Percentiles rank a stretch among this genome's conserved stretches.
These are phyloP conservation scores for Arctium lappa DNA, from an alignment of 129 eudicot genomes.

Conservation along the genomic window DNA sequence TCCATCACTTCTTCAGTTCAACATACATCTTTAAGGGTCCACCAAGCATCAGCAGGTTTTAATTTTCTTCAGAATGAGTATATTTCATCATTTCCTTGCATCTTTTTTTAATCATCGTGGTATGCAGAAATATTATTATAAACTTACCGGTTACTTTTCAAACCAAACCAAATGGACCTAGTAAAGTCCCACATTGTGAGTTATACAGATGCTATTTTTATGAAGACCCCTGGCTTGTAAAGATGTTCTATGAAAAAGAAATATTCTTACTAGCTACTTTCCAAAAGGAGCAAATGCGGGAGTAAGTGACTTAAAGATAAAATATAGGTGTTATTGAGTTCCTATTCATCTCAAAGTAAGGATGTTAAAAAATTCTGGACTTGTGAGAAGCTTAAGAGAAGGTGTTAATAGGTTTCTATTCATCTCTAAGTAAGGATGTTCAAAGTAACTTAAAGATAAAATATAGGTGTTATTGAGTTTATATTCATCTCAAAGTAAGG, in stretches of 20 bases:
- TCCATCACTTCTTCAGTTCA: slow-evolving; percentile 72
- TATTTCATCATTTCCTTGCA: neutral
- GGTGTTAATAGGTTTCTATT: neutral
- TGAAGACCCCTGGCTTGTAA: neutral
- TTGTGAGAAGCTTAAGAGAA: neutral
- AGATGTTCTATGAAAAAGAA: neutral
- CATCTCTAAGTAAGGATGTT: neutral
- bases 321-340: neutral
- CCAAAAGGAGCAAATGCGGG: neutral
- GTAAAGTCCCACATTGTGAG: neutral
- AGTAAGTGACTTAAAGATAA: neutral
- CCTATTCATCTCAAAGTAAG: neutral
- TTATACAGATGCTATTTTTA: neutral
- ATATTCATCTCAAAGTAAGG: neutral
- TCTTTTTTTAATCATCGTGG: neutral
- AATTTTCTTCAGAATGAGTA: neutral
- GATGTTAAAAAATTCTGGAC: neutral
- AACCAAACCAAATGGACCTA: neutral
- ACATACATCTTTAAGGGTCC: slow-evolving; percentile 64
- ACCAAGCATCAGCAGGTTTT: slow-evolving; percentile 70
- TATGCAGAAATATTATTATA: slow-evolving; percentile 1
- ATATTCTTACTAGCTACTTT: neutral
- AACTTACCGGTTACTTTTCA: neutral
- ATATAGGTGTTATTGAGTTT: neutral
- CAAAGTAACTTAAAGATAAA: neutral